Base-by-base conservation (phyloP, 192 early-diverging fungal genomes). In the Backusella australiensis region DNA sequence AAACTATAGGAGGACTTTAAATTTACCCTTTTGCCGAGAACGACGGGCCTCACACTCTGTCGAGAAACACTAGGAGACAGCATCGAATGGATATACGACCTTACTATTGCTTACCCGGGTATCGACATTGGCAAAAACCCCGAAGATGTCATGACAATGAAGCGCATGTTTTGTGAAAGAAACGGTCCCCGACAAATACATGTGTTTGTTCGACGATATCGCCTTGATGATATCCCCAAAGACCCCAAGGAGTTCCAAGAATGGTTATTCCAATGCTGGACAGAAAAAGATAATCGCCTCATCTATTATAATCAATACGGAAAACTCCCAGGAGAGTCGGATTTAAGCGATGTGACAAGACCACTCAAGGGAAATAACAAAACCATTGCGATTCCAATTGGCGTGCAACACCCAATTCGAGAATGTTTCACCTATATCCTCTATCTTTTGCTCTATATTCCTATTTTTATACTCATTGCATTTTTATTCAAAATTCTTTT, bases 51-150 rank as follows among this genome's bases (percentile, higher is more conserved):
- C 38, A 90, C 87, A 73, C 88, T 93, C 71, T 93, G 90, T 70
- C 80, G 91, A 67, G 85, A 90, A 68, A 84, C 87, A 69, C 85
- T 98, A 41, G 87, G 87, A 11, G 85, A 86, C 65, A 84, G 89
- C 5, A 83, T 93, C 21, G 85, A 90, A 41, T 93, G 94, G 74
- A 44, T 99, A 15, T 96, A 93, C 74, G 96, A 99, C 80, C 73
- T 96, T 6, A 96, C 98, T 2, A 88, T 99, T 15, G 98, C 94
- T 11, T 96, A 96, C 76, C 88, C 91, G 73, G 94, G 95, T 1
- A 80, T 97, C 15, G 81, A 81, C 19, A 78, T 82, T 26, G 92
- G 88, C 9, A 87, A 95, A 73, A 91, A 93, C n/a, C 78, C 78
- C 3, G 94, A 96, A 75, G 92, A 97, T 65, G 85, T 91, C 71